Evolutionary conservation across 2,329 filamentous ascomycete species (phyloP).

Genomic region (Amesomyces nigricolor): DNA sequence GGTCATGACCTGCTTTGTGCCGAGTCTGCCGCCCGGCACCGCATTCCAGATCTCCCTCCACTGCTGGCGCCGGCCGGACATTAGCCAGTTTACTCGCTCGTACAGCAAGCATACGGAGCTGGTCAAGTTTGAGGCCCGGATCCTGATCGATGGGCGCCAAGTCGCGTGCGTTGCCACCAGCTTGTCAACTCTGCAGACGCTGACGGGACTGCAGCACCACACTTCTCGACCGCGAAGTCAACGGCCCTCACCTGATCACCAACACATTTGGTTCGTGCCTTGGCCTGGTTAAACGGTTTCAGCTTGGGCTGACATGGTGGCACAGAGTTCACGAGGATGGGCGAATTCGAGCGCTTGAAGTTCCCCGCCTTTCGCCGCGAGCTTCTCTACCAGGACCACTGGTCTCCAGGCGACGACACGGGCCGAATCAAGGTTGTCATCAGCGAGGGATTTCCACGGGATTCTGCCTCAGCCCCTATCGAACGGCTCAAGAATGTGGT

Average conservation of each 20-base stretch:
- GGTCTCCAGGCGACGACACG: constrained; percentile 64
- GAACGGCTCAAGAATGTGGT: constrained; percentile 67
- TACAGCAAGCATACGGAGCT: constrained; percentile 52
- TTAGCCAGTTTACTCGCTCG: constrained; percentile 52
- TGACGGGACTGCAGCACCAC: constrained; percentile 42
- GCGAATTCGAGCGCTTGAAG: constrained; percentile 54
- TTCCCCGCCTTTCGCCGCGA: constrained; percentile 70
- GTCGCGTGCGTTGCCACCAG: constrained; percentile 43
- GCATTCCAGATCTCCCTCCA: constrained; percentile 71
- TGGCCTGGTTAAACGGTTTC: rapidly evolving
- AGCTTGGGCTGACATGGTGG: constrained; percentile 2
- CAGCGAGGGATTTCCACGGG: constrained; percentile 62
- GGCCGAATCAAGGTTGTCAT: constrained; percentile 74
- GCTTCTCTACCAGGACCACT: constrained; percentile 62
- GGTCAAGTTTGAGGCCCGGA: constrained; percentile 58
- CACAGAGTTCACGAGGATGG: constrained; percentile 49
- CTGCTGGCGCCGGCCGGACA: constrained; percentile 59
- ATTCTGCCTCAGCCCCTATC: constrained; percentile 48
- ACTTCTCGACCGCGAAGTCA: constrained; percentile 45
- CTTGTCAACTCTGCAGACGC: too few relatives aligned
- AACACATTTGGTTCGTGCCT: constrained; percentile 38
- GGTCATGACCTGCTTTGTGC: constrained; percentile 65
- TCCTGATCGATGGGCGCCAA: constrained; percentile 63
- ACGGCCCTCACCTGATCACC: constrained; percentile 47
- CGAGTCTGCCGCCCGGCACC: constrained; percentile 52